Conservation (phyloP, 179 eudicot species). For the Silene noctiflora region DNA sequence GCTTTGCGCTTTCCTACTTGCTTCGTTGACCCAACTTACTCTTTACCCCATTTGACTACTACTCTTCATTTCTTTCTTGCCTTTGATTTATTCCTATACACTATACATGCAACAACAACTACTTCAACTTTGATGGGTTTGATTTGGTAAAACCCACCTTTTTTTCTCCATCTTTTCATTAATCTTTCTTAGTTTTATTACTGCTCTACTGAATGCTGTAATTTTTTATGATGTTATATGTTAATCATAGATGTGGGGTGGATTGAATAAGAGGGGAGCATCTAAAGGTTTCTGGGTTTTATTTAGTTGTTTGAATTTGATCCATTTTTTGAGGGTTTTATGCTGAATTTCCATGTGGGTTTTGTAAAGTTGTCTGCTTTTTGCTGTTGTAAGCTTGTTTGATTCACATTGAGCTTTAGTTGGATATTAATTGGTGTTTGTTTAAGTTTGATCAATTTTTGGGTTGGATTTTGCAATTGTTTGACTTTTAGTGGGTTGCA, state of each 20-base stretch:
- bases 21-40: background rate
- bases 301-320: constrained; percentile 11
- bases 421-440: background rate
- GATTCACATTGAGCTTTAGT: constrained; percentile 21
- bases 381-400: constrained; percentile 7
- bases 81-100: background rate
- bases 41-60: background rate
- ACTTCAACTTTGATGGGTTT: background rate
- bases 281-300: constrained; percentile 6
- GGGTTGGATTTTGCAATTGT: constrained; percentile 24
- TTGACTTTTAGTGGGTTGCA: constrained; percentile 27
- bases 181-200: background rate
- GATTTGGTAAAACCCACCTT: constrained; percentile 4
- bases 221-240: background rate
- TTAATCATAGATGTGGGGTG: background rate
- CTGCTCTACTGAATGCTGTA: background rate
- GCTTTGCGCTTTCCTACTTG: background rate
- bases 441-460: background rate
- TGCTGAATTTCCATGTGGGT: constrained; percentile 15
- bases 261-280: background rate
- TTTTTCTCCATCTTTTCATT: constrained; percentile 1
- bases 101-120: background rate
- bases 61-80: background rate
- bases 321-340: background rate
- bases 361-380: constrained; percentile 9